Base-by-base conservation (phyloP, 2,329 filamentous ascomycete species). In the Trichoderma sp. region DNA sequence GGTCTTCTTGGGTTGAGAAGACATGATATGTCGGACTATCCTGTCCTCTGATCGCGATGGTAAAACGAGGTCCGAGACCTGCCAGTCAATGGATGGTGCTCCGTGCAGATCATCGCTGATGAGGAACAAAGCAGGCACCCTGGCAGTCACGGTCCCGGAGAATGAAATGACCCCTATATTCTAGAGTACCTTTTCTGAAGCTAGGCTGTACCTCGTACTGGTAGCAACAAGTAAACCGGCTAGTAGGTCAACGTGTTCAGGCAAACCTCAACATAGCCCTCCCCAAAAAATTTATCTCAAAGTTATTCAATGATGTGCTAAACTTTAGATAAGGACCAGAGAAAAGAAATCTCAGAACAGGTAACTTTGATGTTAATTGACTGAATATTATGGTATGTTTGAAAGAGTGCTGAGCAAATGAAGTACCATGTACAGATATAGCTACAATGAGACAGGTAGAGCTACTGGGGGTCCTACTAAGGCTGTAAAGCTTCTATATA, bases 1-100 rank as follows among this genome's bases (percentile, higher is more conserved):
- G 73, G 76, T 76, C 73, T 79, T 79, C 70, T 75, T 77, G 71
- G 78, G 71, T 71, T 77, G 75, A 75, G 80, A 77, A 73, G 81
- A 77, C 80, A 82, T 82, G 53, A 39, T 66, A 15, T 62, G 36
- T 53, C 53, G 30, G 14, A 63, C 64, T 72, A 51, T 43, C 34
- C 67, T 8, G 67, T 26, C 36, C 57, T 61, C 39, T 58, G 24
- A 26, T 60, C 28, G 43, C 32, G 56, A 53, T 62, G 56, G 36
- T 61, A 36, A 62, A 70, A 36, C 34, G 56, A 70, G 57, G 57
- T 39, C 56, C 39, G 28, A 70, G 67, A 70, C 67, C 67, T 62
- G 36, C 57, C 67, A 51, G 57, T 62, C 57, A 53, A 61, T 62
- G 24, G 39, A 61, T 58, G 21, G 24, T 61, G 67, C 67, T 70